Evolutionary conservation across 768 basidiomycete genomes (phyloP).

Genomic region (Kwoniella shandongensis): DNA sequence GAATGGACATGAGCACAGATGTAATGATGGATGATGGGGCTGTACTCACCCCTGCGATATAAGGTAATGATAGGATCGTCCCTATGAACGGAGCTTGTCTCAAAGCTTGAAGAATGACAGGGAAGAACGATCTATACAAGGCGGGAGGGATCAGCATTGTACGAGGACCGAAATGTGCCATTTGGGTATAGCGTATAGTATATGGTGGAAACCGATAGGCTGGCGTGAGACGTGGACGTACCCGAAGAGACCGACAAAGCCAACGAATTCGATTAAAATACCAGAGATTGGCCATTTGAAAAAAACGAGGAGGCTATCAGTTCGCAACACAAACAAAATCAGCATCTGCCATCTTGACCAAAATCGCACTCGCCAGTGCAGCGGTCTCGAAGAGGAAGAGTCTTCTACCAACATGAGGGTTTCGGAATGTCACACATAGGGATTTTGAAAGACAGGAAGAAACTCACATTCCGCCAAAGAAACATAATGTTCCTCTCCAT

Average conservation of each 20-base stretch:
- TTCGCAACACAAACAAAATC: no score
- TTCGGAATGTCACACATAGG: no score
- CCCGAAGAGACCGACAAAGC: conserved; percentile 98
- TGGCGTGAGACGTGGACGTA: conserved; percentile 55
- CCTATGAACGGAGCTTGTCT: conserved; percentile 92
- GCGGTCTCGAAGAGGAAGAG: no score
- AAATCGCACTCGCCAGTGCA: no score
- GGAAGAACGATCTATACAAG: conserved; percentile 87
- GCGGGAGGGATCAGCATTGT: background rate
- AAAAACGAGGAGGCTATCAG: conserved; percentile 75
- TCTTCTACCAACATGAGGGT: no score
- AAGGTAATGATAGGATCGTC: conserved; percentile 78
- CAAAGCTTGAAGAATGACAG: conserved; percentile 94
- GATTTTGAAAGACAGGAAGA: background rate
- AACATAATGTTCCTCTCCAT: conserved; percentile 65
- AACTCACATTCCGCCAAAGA: conserved; percentile 53
- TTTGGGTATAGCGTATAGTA: background rate
- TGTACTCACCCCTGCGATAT: conserved; percentile 68
- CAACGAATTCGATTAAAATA: conserved; percentile 89
- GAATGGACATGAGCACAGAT: conserved; percentile 2
- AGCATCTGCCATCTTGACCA: no score
- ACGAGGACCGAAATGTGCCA: conserved; percentile 1
- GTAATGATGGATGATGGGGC: conserved; percentile 7
- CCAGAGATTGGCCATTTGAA: conserved; percentile 93
- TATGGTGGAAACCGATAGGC: background rate